phyloP scores from a whole-genome alignment of 169 alveolate genomes.

The Fabrea salina region DNA sequence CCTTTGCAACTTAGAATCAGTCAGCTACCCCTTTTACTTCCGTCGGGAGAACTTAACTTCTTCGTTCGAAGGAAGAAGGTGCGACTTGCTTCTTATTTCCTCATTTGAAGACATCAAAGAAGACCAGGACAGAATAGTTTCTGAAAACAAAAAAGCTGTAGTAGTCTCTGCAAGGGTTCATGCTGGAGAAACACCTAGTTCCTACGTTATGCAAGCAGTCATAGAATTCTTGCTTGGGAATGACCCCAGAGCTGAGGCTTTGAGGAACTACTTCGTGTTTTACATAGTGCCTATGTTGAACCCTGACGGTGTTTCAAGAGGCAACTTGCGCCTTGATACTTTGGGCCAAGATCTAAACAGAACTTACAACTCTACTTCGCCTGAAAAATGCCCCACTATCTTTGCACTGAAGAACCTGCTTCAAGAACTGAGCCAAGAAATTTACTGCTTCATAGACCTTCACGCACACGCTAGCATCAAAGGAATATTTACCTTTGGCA shows the following conservation, averaged over 20 bases:
- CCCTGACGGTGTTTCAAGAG: conserved; percentile 89
- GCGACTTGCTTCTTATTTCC: conserved; percentile 60
- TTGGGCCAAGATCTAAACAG: conserved; percentile 81
- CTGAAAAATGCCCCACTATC: conserved; percentile 71
- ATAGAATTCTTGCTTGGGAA: conserved; percentile 47
- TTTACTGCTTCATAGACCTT: conserved; percentile 77
- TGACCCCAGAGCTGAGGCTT: conserved; percentile 47
- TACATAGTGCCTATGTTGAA: conserved; percentile 84
- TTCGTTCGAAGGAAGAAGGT: conserved; percentile 51
- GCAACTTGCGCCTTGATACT: conserved; percentile 81
- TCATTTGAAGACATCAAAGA: conserved; percentile 1
- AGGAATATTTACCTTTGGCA: conserved; percentile 85
- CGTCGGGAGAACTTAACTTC: conserved; percentile 38
- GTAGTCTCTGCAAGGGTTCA: conserved; percentile 73
- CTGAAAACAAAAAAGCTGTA: conserved; percentile 10
- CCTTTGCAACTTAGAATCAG: not conserved
- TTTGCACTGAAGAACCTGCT: conserved; percentile 71
- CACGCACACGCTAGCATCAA: conserved; percentile 87
- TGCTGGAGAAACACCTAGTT: conserved; percentile 78
- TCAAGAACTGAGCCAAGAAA: conserved; percentile 45
- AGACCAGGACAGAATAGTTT: not conserved
- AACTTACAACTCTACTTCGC: conserved; percentile 69
- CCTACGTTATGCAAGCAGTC: conserved; percentile 62
- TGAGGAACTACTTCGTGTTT: conserved; percentile 75
- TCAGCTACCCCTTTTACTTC: too few species aligned